A percentile compares a stretch with the other conserved stretches of the same genome.
phyloP scores from a whole-genome alignment of 352 stramenopile genomes.

The Pilasporangium apinafurcum region DNA sequence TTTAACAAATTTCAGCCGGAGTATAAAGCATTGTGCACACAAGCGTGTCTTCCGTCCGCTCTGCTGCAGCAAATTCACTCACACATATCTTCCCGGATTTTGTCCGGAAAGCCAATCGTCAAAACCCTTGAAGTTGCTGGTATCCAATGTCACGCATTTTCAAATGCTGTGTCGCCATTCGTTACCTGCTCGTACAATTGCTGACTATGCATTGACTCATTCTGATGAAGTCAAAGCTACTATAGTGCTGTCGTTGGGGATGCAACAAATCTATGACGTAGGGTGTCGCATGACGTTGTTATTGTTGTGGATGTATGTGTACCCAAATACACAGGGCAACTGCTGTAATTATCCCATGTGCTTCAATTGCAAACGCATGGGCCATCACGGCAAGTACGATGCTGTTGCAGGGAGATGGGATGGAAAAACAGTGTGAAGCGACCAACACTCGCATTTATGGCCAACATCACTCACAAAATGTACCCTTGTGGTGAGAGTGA shows the following conservation, averaged over 20 bases:
- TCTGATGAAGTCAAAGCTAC: slow-evolving; percentile 6
- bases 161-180: slow-evolving; percentile 14
- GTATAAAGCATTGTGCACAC: slow-evolving; percentile 13
- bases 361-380: not conserved
- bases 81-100: slow-evolving; percentile 27
- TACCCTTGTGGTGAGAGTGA: too few relatives aligned
- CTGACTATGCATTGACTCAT: slow-evolving; percentile 10
- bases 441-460: too few relatives aligned
- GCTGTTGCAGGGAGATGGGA: too few relatives aligned
- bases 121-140: slow-evolving; percentile 6
- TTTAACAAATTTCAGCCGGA: not conserved
- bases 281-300: not conserved
- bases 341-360: not conserved
- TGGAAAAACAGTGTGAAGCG: too few relatives aligned
- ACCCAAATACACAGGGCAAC: not conserved
- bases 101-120: too few relatives aligned
- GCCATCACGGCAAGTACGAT: slow-evolving; percentile 5
- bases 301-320: not conserved
- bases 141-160: slow-evolving; percentile 13
- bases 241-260: slow-evolving; percentile 5
- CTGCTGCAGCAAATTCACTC: slow-evolving; percentile 23
- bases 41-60: slow-evolving; percentile 15
- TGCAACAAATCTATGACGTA: slow-evolving; percentile 1
- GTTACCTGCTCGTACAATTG: slow-evolving; percentile 2
- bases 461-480: too few relatives aligned